These are phyloP conservation scores for Epichloe aotearoae DNA, from an alignment of 2,329 filamentous ascomycete species.

Conservation along the genomic window DNA sequence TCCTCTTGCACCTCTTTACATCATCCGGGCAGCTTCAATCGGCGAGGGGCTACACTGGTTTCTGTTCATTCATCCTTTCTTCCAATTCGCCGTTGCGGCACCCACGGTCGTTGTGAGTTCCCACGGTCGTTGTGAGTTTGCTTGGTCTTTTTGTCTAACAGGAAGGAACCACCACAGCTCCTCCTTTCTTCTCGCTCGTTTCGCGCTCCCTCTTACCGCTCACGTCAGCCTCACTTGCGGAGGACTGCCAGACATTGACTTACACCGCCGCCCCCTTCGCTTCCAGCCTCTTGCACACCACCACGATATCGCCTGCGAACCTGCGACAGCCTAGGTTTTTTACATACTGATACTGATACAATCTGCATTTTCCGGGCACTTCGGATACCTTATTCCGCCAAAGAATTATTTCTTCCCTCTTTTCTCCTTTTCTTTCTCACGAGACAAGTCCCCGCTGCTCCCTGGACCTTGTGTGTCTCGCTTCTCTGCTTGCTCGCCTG, in stretches of 20 bases:
- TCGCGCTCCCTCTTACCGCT: not conserved
- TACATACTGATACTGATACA: not conserved
- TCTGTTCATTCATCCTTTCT: not conserved
- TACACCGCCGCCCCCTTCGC: constrained; percentile 3
- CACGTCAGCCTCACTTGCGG: not conserved
- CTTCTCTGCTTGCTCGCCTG: not conserved
- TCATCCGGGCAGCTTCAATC: not conserved
- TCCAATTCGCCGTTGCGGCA: not conserved
- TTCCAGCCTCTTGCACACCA: not conserved
- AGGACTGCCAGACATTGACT: constrained; percentile 5
- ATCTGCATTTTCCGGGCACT: not conserved
- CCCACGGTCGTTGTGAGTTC: constrained; percentile 2
- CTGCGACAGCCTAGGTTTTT: not conserved
- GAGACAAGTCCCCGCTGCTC: not conserved
- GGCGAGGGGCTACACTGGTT: not conserved
- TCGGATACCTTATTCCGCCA: not conserved
- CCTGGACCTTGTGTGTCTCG: not conserved
- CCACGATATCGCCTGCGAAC: not conserved
- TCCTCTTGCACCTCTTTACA: not conserved
- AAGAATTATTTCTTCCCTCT: not conserved
- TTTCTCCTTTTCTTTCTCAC: not conserved
- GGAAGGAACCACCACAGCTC: constrained; percentile 1
- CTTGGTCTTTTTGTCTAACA: not conserved
- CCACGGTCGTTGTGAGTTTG: constrained; percentile 2
- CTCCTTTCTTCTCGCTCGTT: not conserved